A percentile compares a stretch with the other conserved stretches of the same genome.
These are phyloP conservation scores for Xerocomellus dryophilus DNA, from an alignment of 768 basidiomycete species.

Conservation along the genomic window DNA sequence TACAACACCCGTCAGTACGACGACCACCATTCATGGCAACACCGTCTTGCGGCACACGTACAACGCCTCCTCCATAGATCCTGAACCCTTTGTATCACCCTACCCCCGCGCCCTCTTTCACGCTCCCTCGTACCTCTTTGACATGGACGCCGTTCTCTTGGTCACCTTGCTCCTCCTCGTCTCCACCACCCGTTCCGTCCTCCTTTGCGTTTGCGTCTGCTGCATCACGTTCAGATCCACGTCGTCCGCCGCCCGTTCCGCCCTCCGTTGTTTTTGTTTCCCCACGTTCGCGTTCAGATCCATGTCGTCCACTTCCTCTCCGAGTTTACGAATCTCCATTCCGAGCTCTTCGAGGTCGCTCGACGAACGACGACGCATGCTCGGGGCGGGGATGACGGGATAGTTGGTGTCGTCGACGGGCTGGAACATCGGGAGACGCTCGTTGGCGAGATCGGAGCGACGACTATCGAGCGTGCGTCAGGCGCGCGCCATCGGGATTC, in stretches of 20 bases:
- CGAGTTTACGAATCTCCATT: constrained; percentile 66
- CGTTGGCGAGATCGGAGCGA: constrained; percentile 68
- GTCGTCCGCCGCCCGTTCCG: not conserved
- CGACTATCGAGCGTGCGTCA: constrained; percentile 42
- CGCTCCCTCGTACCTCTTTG: constrained; percentile 49
- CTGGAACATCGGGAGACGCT: constrained; percentile 64
- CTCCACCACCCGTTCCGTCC: constrained; percentile 62
- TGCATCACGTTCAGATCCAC: not conserved
- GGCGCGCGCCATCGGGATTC: too few relatives aligned
- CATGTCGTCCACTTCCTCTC: constrained; percentile 50
- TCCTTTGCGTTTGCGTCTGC: not conserved
- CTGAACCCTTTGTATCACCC: not conserved
- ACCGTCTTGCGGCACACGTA: not conserved
- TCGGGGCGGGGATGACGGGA: constrained; percentile 57
- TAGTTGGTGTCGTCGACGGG: constrained; percentile 29
- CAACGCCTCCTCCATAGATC: not conserved
- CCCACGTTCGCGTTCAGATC: not conserved
- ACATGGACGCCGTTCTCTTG: constrained; percentile 42
- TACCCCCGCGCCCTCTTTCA: not conserved
- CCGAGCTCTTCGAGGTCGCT: constrained; percentile 43
- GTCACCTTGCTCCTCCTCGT: constrained; percentile 45
- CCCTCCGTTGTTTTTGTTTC: not conserved
- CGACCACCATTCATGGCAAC: too few relatives aligned
- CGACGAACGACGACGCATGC: constrained; percentile 50
- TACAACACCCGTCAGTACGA: too few relatives aligned